Percentiles rank a stretch among this genome's conserved stretches.
Evolutionary conservation across 768 basidiomycete species (phyloP).

Genomic region (Thelephora aurantiotincta): DNA sequence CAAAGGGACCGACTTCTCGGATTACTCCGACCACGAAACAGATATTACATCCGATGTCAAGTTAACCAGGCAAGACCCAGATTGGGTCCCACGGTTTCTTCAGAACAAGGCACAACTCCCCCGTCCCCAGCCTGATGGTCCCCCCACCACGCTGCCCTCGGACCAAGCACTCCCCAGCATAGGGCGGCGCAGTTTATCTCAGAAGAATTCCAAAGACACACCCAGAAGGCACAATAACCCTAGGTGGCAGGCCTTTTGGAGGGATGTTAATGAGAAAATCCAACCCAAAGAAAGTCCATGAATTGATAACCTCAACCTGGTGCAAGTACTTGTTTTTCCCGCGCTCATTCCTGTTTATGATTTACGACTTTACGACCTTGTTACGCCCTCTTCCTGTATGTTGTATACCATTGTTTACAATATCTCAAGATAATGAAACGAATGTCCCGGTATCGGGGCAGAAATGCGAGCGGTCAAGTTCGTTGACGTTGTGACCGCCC

Average conservation of each 20-base stretch:
- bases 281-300: neutral
- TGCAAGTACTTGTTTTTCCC: neutral
- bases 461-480: too few relatives aligned
- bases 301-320: neutral
- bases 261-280: conserved; percentile 23
- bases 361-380: neutral
- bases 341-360: neutral
- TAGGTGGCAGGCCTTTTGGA: conserved; percentile 34
- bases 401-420: neutral
- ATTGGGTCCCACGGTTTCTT: conserved; percentile 40
- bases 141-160: conserved; percentile 12
- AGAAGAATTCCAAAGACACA: conserved; percentile 2
- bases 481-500: conserved; percentile 16
- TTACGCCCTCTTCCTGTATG: neutral
- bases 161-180: conserved; percentile 11
- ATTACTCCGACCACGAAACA: conserved; percentile 21
- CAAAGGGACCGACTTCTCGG: conserved; percentile 4
- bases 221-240: conserved; percentile 8
- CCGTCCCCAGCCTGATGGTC: conserved; percentile 5
- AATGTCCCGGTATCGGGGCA: too few relatives aligned
- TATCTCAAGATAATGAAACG: neutral
- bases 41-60: conserved; percentile 10
- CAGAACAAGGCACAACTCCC: conserved; percentile 18
- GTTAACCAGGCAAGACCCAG: conserved; percentile 8
- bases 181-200: conserved; percentile 2